Percentiles rank a stretch among this genome's conserved stretches.
phyloP scores from a whole-genome alignment of 2,329 filamentous ascomycete species.

The Xylaria sp. region DNA sequence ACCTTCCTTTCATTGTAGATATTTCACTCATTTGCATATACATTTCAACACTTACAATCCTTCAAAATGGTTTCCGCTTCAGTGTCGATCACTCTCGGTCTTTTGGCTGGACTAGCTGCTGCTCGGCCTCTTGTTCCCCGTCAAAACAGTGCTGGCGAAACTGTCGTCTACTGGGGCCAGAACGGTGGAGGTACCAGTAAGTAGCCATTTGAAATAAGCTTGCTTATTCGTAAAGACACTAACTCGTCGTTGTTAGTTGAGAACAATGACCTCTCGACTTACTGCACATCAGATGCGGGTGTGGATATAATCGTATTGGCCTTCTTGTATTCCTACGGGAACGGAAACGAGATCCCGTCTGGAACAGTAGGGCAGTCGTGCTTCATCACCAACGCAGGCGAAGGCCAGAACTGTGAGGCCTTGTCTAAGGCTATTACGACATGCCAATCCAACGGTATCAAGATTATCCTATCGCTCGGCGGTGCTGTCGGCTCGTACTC shows the following conservation, averaged over 20 bases:
- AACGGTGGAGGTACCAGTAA: constrained; percentile 46
- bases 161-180: constrained; percentile 49
- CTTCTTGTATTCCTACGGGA: constrained; percentile 55
- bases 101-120: constrained; percentile 37
- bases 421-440: constrained; percentile 54
- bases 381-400: constrained; percentile 49
- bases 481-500: constrained; percentile 53
- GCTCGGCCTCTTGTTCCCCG: constrained; percentile 38
- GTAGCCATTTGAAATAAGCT: constrained; percentile 9
- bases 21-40: constrained; percentile 38
- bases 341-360: constrained; percentile 50
- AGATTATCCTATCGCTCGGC: constrained; percentile 58
- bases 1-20: constrained; percentile 38
- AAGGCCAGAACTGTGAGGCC: constrained; percentile 52
- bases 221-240: background rate
- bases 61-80: constrained; percentile 40
- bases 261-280: constrained; percentile 51
- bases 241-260: constrained; percentile 39
- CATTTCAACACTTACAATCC: constrained; percentile 28
- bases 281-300: constrained; percentile 52
- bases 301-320: constrained; percentile 57
- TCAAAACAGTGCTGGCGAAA: constrained; percentile 43
- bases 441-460: constrained; percentile 54
- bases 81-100: constrained; percentile 35
- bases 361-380: constrained; percentile 54